phyloP scores from a whole-genome alignment of 208 protist genomes.

The Trichomonas tenax region DNA sequence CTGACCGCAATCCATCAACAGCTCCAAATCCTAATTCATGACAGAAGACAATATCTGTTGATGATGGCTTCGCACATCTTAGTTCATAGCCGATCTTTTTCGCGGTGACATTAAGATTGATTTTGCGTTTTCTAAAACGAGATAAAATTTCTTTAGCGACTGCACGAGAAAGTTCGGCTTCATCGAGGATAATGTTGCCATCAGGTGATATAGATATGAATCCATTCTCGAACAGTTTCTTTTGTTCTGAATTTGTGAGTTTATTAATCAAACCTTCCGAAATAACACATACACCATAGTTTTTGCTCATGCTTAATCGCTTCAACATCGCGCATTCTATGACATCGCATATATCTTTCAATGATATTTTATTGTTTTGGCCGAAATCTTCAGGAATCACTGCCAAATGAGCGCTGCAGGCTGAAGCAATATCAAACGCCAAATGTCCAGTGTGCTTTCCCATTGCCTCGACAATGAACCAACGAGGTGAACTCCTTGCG shows the following conservation, averaged over 20 bases:
- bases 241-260: neutral
- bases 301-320: neutral
- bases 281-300: conserved; percentile 23
- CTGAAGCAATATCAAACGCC: conserved; percentile 15
- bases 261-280: conserved; percentile 27
- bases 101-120: neutral
- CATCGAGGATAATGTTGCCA: conserved; percentile 24
- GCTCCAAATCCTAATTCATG: conserved; percentile 24
- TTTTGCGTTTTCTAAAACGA: neutral
- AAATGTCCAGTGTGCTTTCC: conserved; percentile 26
- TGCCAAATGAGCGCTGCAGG: conserved; percentile 7
- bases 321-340: conserved; percentile 21
- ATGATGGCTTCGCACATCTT: conserved; percentile 23
- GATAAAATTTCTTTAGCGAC: neutral
- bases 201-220: neutral
- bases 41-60: conserved; percentile 23
- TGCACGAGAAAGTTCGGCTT: conserved; percentile 23
- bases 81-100: conserved; percentile 31
- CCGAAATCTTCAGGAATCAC: conserved; percentile 35
- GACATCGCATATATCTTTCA: conserved; percentile 14
- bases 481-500: conserved; percentile 14
- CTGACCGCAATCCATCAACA: neutral
- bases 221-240: neutral
- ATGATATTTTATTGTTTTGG: neutral
- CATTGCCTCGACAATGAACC: conserved; percentile 28